Percentiles rank a stretch among this genome's conserved stretches.
Conservation (phyloP, 495 filamentous ascomycete genomes). For the Xylaria scruposa region DNA sequence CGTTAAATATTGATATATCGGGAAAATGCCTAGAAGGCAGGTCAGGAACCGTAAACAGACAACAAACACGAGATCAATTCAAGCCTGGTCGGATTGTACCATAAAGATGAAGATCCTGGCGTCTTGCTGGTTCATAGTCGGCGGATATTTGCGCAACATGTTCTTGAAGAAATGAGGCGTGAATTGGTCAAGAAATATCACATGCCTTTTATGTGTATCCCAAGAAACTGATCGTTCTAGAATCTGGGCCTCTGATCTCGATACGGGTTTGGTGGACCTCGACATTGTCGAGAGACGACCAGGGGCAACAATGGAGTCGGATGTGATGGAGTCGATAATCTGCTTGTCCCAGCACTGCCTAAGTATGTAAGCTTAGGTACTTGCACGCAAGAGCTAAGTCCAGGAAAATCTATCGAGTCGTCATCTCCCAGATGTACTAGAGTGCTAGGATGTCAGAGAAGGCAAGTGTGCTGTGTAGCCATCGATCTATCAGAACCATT, state of each 20-base stretch:
- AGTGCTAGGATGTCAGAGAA: neutral
- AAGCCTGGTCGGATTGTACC: neutral
- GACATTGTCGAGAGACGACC: neutral
- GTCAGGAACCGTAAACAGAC: neutral
- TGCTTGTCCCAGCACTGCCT: neutral
- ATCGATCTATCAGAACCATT: slow-evolving; percentile 9
- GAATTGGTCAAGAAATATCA: slow-evolving; percentile 12
- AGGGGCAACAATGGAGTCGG: neutral
- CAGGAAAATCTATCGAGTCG: slow-evolving; percentile 1
- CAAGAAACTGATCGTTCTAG: slow-evolving; percentile 21
- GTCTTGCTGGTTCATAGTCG: neutral
- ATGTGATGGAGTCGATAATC: slow-evolving; percentile 12
- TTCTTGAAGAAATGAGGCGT: neutral
- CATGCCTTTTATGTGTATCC: slow-evolving; percentile 3
- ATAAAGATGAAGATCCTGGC: neutral
- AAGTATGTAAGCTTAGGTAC: too few species aligned
- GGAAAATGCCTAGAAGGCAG: neutral
- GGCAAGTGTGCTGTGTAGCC: slow-evolving; percentile 2
- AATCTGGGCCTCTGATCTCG: slow-evolving; percentile 16
- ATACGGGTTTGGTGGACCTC: slow-evolving; percentile 7
- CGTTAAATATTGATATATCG: neutral
- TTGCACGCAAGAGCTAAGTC: neutral
- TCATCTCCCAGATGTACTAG: slow-evolving; percentile 7
- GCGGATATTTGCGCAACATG: neutral
- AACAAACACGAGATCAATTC: slow-evolving; percentile 5